Evolutionary conservation across 306 rosid genomes (phyloP), one percentile per base, ranked within the genome.

Genomic region (Citrullus amarus): DNA sequence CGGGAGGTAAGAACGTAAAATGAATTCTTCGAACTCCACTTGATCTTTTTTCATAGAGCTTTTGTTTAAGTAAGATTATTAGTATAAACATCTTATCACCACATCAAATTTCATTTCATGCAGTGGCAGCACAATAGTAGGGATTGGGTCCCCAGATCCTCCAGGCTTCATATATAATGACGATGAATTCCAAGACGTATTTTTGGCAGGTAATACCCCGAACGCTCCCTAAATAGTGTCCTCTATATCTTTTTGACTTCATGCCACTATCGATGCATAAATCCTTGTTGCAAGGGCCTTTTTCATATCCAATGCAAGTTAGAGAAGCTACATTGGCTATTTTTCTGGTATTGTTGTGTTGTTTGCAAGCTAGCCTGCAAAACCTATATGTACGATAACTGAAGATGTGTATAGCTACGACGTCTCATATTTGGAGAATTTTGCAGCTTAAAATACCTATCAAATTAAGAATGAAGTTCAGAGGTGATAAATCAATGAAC

Each of bases 111-210:
- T 46, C 59, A 50, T 80, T 83, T 78, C 71, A 76, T 88, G 86
- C 92, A 92, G 98, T 82, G 98, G 98, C 86, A 95, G 98, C 88
- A 95, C 98, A 59, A 95, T 95, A 55, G 97, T 95, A 67, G 98
- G 97, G 44, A 82, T 95, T 83, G 98, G 98, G 81, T 92, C 92
- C 17, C 97, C 97, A 36, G 97, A 95, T 86, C 98, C 98, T 83
- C 98, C 98, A 48, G 93, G 91, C 63, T 95, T 95, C 81, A 18
- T 95, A 67, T 89, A 92, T 56, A 92, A 92, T 8, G 97, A 95
- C 4, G 92, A 88, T 39, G 97, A 93, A 78, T 89, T 88, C 73
- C 83, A 77, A 79, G 92, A 91, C 58, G 93, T 95, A 46, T 95
- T 95, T 88, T 85, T 91, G 87, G 88, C 98, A 82, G 98, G 97